These are phyloP conservation scores for Bipolaris victoriae DNA, from an alignment of 2,329 filamentous ascomycete species.

Conservation along the genomic window DNA sequence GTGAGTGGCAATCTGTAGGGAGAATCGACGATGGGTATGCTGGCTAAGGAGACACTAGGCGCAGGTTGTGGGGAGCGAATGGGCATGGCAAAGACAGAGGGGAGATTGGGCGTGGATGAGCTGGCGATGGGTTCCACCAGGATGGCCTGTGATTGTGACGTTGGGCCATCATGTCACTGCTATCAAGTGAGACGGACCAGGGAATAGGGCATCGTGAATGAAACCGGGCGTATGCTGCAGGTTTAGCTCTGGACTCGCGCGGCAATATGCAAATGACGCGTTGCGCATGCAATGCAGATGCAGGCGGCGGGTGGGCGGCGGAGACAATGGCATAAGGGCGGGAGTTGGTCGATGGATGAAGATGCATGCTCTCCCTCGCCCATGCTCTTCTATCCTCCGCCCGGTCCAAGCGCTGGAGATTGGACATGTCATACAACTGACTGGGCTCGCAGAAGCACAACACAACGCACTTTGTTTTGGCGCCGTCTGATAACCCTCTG, in stretches of 20 bases:
- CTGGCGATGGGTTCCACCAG: conserved; percentile 11
- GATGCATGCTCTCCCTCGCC: not conserved
- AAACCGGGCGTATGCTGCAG: conserved; percentile 1
- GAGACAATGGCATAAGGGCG: not conserved
- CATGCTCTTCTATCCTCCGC: not conserved
- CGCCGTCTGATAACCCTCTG: conserved; percentile 1
- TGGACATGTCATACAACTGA: conserved; percentile 14
- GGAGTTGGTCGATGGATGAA: not conserved
- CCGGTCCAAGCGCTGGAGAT: conserved; percentile 19
- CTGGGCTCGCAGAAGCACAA: conserved; percentile 16
- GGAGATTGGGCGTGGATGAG: conserved; percentile 4
- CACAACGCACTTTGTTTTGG: conserved; percentile 18
- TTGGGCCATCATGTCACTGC: conserved; percentile 4
- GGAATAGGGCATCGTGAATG: not conserved
- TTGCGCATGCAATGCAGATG: conserved; percentile 1
- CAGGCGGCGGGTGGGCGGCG: conserved; percentile 12
- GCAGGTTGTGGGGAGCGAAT: conserved; percentile 1
- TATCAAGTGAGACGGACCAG: conserved; percentile 3
- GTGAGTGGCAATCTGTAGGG: conserved; percentile 9
- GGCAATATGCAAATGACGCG: conserved; percentile 4
- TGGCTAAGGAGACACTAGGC: not conserved
- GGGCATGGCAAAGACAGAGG: not conserved
- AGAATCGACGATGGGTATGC: conserved; percentile 8
- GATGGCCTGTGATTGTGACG: conserved; percentile 11
- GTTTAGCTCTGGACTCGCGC: not conserved